Evolutionary conservation across 345 rosid species (phyloP), one percentile per base, ranked within the genome.

Genomic region (Dipteronia sinensis): DNA sequence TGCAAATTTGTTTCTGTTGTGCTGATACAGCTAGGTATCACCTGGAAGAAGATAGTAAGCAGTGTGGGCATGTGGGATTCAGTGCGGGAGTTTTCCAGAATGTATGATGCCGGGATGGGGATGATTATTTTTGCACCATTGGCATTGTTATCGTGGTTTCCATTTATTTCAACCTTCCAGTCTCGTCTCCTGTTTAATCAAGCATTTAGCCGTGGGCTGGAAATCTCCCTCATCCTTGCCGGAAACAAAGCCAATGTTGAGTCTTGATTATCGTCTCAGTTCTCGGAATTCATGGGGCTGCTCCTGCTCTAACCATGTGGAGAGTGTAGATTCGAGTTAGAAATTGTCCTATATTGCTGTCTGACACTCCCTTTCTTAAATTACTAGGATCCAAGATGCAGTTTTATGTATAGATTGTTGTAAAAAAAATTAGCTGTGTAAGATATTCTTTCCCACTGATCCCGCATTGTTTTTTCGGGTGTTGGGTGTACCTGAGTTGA

Each of bases 161-260:
- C 99, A 58, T 96, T 96, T 87, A 47, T 96, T 74, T 92, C 98
- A 42, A 94, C 97, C 15, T 96, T 96, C 91, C 99, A 96, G 89
- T 92, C 99, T 65, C 99, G 99, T n/a, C 99, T 96, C 69, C 97
- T 96, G 58, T 96, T 92, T 67, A 96, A 96, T 86, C 99, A 96
- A 85, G 99, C 99, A 72, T 96, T 96, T 69, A 96, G 99, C 82
- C 99, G 99, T 0, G 99, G 97, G 58, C 95, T 96, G 44, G 97
- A 96, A 85, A 96, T 96, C 79, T 96, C 99, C 66, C 89, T 96
- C 72, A 96, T 96, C 86, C 98, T 96, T 29, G 95, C 99, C 7
- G 98, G 98, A 74, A 96, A 96, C 89, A 94, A 95, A 81, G 98
- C 99, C 9, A 96, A 96, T 59, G 97, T 92, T 11, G 92, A 90